Conservation (phyloP, 129 eudicot genomes). For the Smallanthus sonchifolius region DNA sequence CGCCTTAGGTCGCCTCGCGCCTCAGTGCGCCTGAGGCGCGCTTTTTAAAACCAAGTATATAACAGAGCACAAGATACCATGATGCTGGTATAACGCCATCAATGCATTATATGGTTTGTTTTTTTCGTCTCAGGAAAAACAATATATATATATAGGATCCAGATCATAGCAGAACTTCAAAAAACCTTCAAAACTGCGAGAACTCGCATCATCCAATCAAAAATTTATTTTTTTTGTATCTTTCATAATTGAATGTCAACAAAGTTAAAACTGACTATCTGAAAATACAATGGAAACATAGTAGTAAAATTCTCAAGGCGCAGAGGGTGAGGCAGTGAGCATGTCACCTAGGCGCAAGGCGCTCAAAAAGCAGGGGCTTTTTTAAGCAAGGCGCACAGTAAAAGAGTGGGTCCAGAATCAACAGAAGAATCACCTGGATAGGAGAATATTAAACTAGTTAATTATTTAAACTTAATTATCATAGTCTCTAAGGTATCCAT, state of each 20-base stretch:
- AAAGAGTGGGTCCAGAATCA: neutral
- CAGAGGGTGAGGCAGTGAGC: too few relatives aligned
- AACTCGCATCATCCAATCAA: too few relatives aligned
- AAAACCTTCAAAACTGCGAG: too few relatives aligned
- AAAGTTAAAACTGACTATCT: neutral
- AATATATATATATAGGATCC: too few relatives aligned
- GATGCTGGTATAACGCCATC: neutral
- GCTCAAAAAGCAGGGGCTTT: too few relatives aligned
- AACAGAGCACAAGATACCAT: neutral
- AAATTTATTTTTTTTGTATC: neutral
- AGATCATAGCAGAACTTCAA: too few relatives aligned
- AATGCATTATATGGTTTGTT: neutral
- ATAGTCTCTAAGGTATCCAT: neutral
- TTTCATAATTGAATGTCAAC: neutral
- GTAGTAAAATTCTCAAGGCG: too few relatives aligned
- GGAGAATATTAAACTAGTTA: neutral
- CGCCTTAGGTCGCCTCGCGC: too few relatives aligned
- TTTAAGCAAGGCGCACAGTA: too few relatives aligned
- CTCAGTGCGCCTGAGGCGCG: too few relatives aligned
- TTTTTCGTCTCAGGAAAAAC: neutral
- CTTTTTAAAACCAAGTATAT: too few relatives aligned
- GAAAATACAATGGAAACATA: neutral
- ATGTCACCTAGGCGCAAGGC: neutral
- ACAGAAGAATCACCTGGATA: neutral
- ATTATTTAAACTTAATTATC: too few relatives aligned